Evolutionary conservation across 257 asterid genomes (phyloP).

Genomic region (Echium plantagineum): DNA sequence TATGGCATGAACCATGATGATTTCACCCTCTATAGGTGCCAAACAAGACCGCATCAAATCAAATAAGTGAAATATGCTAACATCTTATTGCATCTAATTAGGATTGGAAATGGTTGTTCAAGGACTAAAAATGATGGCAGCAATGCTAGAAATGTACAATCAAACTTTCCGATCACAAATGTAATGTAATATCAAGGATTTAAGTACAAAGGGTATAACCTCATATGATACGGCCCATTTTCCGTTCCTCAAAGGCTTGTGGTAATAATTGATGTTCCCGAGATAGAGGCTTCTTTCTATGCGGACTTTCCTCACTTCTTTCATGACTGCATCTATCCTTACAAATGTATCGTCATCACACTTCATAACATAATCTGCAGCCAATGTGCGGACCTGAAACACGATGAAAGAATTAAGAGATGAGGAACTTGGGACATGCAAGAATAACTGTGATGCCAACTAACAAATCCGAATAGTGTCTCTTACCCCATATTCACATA

Average conservation of each 20-base stretch:
- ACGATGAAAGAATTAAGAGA: slow-evolving; percentile 5
- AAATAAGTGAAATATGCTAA: too few species aligned
- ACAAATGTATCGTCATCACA: slow-evolving; percentile 98
- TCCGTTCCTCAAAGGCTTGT: slow-evolving; percentile 84
- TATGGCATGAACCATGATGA: too few species aligned
- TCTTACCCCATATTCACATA: slow-evolving; percentile 95
- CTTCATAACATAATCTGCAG: slow-evolving; percentile 80
- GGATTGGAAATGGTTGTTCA: neutral
- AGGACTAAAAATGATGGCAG: neutral
- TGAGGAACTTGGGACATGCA: neutral
- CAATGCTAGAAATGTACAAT: neutral
- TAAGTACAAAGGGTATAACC: slow-evolving; percentile 19
- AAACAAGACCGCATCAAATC: too few species aligned
- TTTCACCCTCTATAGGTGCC: too few species aligned
- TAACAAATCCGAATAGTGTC: neutral
- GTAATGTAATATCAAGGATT: neutral
- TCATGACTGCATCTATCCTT: slow-evolving; percentile 69
- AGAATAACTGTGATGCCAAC: neutral
- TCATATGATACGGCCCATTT: slow-evolving; percentile 99
- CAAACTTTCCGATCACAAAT: neutral
- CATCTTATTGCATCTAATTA: neutral
- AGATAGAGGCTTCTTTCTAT: slow-evolving; percentile 55
- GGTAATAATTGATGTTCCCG: slow-evolving; percentile 88
- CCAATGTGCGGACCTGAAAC: slow-evolving; percentile 50
- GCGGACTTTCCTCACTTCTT: slow-evolving; percentile 50